These are phyloP conservation scores for Sclerotinia glacialis DNA, from an alignment of 2,329 filamentous ascomycete genomes.

Conservation along the genomic window DNA sequence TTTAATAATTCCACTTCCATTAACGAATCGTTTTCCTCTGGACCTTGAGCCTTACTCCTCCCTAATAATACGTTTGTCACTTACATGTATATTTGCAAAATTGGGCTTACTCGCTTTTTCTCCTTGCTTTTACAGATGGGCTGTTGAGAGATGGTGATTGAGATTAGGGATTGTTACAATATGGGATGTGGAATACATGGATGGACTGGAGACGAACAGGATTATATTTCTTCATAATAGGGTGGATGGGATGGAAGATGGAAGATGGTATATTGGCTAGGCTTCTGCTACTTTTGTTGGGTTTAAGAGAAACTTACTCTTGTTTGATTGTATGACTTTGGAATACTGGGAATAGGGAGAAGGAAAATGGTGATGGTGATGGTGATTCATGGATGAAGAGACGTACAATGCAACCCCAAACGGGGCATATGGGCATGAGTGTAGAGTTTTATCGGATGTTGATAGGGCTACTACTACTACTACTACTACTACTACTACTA, in stretches of 20 bases:
- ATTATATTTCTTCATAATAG: neutral
- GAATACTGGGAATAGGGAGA: constrained; percentile 2
- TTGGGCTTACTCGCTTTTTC: constrained; percentile 7
- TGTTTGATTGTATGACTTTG: constrained; percentile 6
- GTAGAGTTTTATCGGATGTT: constrained; percentile 1
- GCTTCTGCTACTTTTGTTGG: constrained; percentile 14
- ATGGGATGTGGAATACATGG: neutral
- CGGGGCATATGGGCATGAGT: neutral
- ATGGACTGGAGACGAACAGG: neutral
- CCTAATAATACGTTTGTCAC: constrained; percentile 3
- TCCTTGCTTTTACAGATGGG: constrained; percentile 8
- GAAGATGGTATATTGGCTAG: constrained; percentile 1
- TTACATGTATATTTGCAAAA: constrained; percentile 4
- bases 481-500: constrained; percentile 8
- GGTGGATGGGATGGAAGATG: neutral
- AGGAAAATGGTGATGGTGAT: neutral
- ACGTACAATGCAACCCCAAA: neutral
- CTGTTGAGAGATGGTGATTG: constrained; percentile 5
- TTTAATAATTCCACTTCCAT: constrained; percentile 8
- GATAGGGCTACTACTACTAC: constrained; percentile 8
- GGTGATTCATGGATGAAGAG: neutral
- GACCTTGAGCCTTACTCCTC: constrained; percentile 3
- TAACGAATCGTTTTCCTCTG: constrained; percentile 4
- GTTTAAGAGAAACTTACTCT: neutral
- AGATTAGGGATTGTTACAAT: neutral